Evolutionary conservation across 192 early-diverging fungal genomes (phyloP).

Genomic region (Backusella westeae): DNA sequence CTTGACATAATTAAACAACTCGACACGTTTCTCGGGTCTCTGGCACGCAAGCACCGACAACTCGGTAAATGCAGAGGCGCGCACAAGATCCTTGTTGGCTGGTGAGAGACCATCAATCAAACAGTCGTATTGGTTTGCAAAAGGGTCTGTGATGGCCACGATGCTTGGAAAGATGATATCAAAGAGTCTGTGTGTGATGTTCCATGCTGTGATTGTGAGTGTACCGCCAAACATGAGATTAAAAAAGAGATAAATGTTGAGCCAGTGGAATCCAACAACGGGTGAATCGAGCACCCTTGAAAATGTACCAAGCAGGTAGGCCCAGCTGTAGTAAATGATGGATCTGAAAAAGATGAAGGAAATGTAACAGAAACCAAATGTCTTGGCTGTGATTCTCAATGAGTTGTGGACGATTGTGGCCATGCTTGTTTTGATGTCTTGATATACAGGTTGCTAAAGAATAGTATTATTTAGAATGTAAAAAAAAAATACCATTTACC

Average conservation of each 20-base stretch:
- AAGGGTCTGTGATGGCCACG: neutral
- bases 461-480: too few relatives aligned
- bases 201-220: conserved; percentile 8
- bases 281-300: conserved; percentile 24
- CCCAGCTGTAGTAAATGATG: conserved; percentile 6
- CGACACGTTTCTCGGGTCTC: neutral
- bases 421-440: conserved; percentile 3
- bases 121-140: conserved; percentile 5
- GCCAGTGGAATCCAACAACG: conserved; percentile 33
- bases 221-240: conserved; percentile 18
- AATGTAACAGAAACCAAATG: neutral
- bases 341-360: conserved; percentile 9
- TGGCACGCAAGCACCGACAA: conserved; percentile 6
- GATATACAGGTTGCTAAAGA: neutral
- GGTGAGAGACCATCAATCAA: neutral
- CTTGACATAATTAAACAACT: neutral
- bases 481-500: too few relatives aligned
- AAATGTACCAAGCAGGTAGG: conserved; percentile 10
- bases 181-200: conserved; percentile 19
- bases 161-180: conserved; percentile 8
- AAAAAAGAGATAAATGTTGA: conserved; percentile 24
- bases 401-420: neutral
- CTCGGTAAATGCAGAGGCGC: conserved; percentile 6
- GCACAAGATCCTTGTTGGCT: neutral
- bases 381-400: neutral